These are phyloP conservation scores for Acmispon strigosus DNA, from an alignment of 306 rosid genomes.

Conservation along the genomic window DNA sequence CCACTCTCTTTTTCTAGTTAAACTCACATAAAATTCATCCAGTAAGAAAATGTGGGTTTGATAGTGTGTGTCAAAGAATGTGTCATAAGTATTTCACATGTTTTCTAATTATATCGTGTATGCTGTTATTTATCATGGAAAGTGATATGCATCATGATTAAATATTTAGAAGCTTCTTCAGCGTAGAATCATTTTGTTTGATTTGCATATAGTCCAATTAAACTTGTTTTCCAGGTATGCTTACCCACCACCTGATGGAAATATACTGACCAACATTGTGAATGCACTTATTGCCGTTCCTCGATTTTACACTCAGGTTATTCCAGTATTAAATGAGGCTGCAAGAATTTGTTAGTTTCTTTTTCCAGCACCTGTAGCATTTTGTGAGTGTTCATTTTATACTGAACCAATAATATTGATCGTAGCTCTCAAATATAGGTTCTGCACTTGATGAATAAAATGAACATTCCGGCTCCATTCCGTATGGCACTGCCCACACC, in stretches of 20 bases:
- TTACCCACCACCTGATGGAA: conserved; percentile 96
- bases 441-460: conserved; percentile 95
- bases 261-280: conserved; percentile 84
- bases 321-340: conserved; percentile 12
- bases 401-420: conserved; percentile 19
- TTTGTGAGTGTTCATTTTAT: not conserved
- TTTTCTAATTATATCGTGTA: not conserved
- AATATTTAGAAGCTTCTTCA: not conserved
- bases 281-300: conserved; percentile 95
- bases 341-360: conserved; percentile 8
- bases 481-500: conserved; percentile 94
- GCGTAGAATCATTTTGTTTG: conserved; percentile 10
- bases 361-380: conserved; percentile 6
- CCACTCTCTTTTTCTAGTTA: not conserved
- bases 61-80: not conserved
- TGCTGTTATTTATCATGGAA: not conserved
- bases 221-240: conserved; percentile 58
- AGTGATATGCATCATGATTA: not conserved
- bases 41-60: not conserved
- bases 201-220: conserved; percentile 14
- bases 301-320: conserved; percentile 90
- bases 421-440: conserved; percentile 44
- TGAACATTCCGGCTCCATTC: conserved; percentile 97
- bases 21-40: not conserved
- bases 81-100: not conserved